These are phyloP conservation scores for Physcomitrellopsis africana DNA, from an alignment of 225 moss, liverwort and hornwort species.

Conservation along the genomic window DNA sequence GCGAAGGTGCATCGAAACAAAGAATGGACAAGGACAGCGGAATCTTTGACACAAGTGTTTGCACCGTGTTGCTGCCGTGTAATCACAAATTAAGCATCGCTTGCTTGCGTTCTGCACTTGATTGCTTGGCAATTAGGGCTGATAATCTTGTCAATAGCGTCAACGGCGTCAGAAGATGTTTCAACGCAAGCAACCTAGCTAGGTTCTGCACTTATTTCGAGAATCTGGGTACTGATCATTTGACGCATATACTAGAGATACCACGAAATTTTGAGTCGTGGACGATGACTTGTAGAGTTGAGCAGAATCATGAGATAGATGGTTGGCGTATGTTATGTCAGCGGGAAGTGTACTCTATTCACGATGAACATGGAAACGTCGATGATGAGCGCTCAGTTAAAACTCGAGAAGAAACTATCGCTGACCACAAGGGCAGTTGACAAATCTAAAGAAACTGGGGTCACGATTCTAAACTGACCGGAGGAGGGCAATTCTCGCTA, in stretches of 20 bases:
- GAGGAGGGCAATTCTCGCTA: too few species aligned
- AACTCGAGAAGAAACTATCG: neutral
- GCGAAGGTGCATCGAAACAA: too few species aligned
- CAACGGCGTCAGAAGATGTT: constrained; percentile 8
- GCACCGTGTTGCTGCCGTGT: neutral
- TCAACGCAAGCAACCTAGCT: neutral
- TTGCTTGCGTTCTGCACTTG: neutral
- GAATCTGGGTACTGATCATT: constrained; percentile 7
- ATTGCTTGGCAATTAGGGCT: neutral
- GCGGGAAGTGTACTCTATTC: neutral
- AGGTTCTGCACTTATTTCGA: constrained; percentile 30
- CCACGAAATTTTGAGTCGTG: neutral
- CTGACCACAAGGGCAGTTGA: neutral
- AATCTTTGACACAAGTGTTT: too few species aligned
- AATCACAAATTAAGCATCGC: neutral
- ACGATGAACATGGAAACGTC: constrained; percentile 26
- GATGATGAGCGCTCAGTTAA: neutral
- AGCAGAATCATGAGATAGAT: constrained; percentile 4
- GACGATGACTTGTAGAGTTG: neutral
- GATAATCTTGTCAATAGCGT: constrained; percentile 23
- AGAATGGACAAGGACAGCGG: too few species aligned
- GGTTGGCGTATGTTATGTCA: constrained; percentile 20
- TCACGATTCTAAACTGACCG: too few species aligned
- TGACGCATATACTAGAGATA: too few species aligned
- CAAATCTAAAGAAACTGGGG: too few species aligned